Evolutionary conservation across 768 basidiomycete genomes (phyloP).

Genomic region (Lentinula boryana): DNA sequence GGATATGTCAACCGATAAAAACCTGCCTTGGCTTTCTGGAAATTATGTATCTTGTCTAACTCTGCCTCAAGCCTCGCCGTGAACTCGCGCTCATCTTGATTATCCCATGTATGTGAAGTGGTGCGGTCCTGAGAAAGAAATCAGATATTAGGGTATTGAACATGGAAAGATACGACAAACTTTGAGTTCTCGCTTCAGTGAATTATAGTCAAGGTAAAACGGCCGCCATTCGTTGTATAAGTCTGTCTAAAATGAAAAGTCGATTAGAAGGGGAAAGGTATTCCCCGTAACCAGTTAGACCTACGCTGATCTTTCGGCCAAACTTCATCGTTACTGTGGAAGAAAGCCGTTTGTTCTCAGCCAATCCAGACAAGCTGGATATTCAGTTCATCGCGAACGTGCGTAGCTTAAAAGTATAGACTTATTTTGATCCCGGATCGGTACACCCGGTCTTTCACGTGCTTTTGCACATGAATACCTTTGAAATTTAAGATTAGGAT

Average conservation of each 20-base stretch:
- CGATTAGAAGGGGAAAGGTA: conserved; percentile 5
- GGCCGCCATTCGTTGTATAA: conserved; percentile 89
- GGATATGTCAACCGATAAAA: neutral
- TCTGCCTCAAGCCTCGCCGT: conserved; percentile 73
- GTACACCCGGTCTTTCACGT: neutral
- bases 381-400: neutral
- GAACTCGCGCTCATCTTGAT: conserved; percentile 79
- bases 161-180: conserved; percentile 15
- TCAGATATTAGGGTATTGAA: neutral
- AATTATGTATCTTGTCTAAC: conserved; percentile 90
- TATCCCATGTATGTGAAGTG: conserved; percentile 58
- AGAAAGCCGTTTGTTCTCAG: neutral
- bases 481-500: too few species aligned
- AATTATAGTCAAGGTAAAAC: conserved; percentile 86
- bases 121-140: conserved; percentile 37
- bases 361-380: neutral
- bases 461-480: too few species aligned
- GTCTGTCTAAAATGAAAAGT: conserved; percentile 46
- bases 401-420: neutral
- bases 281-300: conserved; percentile 14
- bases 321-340: conserved; percentile 58
- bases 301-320: conserved; percentile 68
- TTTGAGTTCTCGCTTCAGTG: conserved; percentile 88
- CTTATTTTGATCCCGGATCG: neutral
- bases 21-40: conserved; percentile 81